Conservation (phyloP, 2,329 filamentous ascomycete genomes). For the Hypoxylon sp. region DNA sequence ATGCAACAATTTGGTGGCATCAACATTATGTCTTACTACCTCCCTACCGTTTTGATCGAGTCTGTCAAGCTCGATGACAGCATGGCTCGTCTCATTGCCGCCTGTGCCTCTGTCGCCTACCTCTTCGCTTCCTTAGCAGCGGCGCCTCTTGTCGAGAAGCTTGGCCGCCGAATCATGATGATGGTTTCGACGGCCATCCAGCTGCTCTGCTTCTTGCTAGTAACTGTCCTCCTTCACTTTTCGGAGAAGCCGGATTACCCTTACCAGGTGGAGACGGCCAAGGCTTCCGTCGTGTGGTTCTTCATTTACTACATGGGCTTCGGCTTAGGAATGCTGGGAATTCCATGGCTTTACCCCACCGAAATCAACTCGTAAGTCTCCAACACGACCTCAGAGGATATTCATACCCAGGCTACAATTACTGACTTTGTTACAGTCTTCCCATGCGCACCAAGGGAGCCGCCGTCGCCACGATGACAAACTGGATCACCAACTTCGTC, state of each 20-base stretch:
- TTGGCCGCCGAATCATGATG: conserved; percentile 51
- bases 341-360: conserved; percentile 58
- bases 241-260: conserved; percentile 42
- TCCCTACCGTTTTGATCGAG: conserved; percentile 64
- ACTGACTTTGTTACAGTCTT: conserved; percentile 40
- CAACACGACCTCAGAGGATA: not conserved
- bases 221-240: conserved; percentile 47
- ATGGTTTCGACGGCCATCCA: conserved; percentile 48
- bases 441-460: conserved; percentile 57
- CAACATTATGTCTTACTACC: conserved; percentile 48
- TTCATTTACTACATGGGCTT: conserved; percentile 51
- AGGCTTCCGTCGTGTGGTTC: conserved; percentile 51
- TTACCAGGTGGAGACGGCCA: conserved; percentile 42
- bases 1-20: conserved; percentile 52
- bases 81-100: conserved; percentile 64
- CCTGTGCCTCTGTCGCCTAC: conserved; percentile 55
- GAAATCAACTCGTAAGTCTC: conserved; percentile 55
- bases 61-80: conserved; percentile 63
- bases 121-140: conserved; percentile 46
- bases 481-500: conserved; percentile 54
- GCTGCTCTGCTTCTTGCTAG: conserved; percentile 48
- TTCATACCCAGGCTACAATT: not conserved
- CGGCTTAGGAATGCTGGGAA: conserved; percentile 52
- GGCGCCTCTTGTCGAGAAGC: conserved; percentile 49
- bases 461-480: conserved; percentile 53